These are phyloP conservation scores for Sindora glabra DNA, from an alignment of 306 rosid species.

Conservation along the genomic window DNA sequence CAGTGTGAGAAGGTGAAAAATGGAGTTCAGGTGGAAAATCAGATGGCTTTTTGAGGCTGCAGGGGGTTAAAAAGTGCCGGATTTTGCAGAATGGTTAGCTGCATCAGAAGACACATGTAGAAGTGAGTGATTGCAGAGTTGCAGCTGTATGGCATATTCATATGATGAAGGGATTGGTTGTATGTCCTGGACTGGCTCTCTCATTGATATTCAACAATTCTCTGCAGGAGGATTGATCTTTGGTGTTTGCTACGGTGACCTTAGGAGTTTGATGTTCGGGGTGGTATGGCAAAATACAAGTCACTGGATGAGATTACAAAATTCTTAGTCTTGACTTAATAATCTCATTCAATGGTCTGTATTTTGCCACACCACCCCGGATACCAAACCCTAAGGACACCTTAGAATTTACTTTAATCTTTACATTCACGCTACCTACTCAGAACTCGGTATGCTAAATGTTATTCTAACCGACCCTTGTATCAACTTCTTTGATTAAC, in stretches of 20 bases:
- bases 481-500: not conserved
- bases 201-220: slow-evolving; percentile 26
- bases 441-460: slow-evolving; percentile 31
- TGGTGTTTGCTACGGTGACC: too few relatives aligned
- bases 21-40: not conserved
- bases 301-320: too few relatives aligned
- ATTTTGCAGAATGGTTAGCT: not conserved
- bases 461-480: not conserved
- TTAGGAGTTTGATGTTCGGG: too few relatives aligned
- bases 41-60: not conserved
- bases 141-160: slow-evolving; percentile 34
- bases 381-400: too few relatives aligned
- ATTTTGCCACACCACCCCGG: too few relatives aligned
- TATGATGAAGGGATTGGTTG: slow-evolving; percentile 31
- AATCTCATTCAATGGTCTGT: too few relatives aligned
- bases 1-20: not conserved
- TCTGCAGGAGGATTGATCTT: slow-evolving; percentile 14
- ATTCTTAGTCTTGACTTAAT: too few relatives aligned
- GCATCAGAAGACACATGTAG: slow-evolving; percentile 11
- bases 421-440: slow-evolving; percentile 17
- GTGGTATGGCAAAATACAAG: too few relatives aligned
- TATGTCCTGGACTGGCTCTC: slow-evolving; percentile 22
- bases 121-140: slow-evolving; percentile 15
- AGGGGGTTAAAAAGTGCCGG: not conserved
- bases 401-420: too few relatives aligned